Percentiles rank a stretch among this genome's conserved stretches.
These are phyloP conservation scores for Didymellaceae sp. DNA, from an alignment of 2,329 filamentous ascomycete species.

Conservation along the genomic window DNA sequence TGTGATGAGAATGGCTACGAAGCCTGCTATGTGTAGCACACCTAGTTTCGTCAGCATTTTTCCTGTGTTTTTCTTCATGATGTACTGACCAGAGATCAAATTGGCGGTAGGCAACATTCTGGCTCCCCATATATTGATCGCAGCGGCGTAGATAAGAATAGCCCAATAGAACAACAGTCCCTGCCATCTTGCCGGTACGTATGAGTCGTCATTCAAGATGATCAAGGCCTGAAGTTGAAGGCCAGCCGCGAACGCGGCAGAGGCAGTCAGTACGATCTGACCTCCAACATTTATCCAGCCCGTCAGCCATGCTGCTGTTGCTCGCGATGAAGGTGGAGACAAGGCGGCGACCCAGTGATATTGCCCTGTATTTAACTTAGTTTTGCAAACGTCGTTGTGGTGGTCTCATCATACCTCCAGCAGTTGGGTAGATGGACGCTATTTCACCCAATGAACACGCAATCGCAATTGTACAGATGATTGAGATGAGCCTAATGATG, in stretches of 20 bases:
- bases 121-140: slow-evolving; percentile 54
- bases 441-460: slow-evolving; percentile 74
- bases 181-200: slow-evolving; percentile 53
- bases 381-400: not conserved
- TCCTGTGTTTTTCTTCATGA: too few relatives aligned
- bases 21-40: slow-evolving; percentile 25
- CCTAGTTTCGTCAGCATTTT: slow-evolving; percentile 19
- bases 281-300: slow-evolving; percentile 57
- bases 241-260: slow-evolving; percentile 56
- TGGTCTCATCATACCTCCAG: slow-evolving; percentile 61
- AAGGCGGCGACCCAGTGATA: slow-evolving; percentile 57
- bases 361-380: slow-evolving; percentile 48
- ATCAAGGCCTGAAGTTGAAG: slow-evolving; percentile 55
- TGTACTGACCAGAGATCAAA: slow-evolving; percentile 25
- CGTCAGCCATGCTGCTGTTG: slow-evolving; percentile 49
- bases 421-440: slow-evolving; percentile 75
- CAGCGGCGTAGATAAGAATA: slow-evolving; percentile 47
- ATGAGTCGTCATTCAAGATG: slow-evolving; percentile 52
- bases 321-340: slow-evolving; percentile 41
- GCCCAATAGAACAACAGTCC: slow-evolving; percentile 59
- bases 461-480: slow-evolving; percentile 66
- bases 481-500: slow-evolving; percentile 49
- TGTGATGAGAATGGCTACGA: slow-evolving; percentile 25
- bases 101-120: slow-evolving; percentile 50
- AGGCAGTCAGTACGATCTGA: slow-evolving; percentile 55